Evolutionary conservation across 176 grass and related monocot genomes (phyloP).

Genomic region (Bolboschoenus planiculmis): DNA sequence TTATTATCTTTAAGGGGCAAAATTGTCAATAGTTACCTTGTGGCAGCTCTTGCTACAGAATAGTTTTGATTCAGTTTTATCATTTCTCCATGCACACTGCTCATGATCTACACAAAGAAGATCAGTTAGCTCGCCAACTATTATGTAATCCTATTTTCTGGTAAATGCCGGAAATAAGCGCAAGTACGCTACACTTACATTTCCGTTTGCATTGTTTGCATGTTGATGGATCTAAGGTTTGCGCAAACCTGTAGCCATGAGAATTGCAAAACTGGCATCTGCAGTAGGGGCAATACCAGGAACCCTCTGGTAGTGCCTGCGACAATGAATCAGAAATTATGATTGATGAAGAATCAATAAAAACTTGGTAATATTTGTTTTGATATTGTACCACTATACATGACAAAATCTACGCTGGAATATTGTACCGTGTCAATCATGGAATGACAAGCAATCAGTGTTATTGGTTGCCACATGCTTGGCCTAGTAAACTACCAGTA

Average conservation of each 20-base stretch:
- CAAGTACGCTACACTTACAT: constrained; percentile 29
- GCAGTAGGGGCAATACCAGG: constrained; percentile 73
- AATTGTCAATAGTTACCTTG: constrained; percentile 41
- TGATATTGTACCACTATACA: neutral
- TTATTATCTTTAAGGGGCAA: neutral
- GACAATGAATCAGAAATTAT: neutral
- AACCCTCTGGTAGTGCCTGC: constrained; percentile 47
- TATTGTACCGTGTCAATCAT: neutral
- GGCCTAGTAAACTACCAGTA: neutral
- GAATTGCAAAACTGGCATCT: constrained; percentile 54
- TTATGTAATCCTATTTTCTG: neutral
- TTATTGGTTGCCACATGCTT: neutral
- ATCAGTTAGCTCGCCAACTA: neutral
- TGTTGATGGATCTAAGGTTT: constrained; percentile 21
- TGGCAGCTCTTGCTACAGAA: constrained; percentile 66
- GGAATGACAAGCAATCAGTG: neutral
- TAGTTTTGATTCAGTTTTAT: neutral
- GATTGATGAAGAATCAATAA: neutral
- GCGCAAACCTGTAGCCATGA: neutral
- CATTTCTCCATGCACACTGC: constrained; percentile 37
- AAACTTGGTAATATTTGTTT: neutral
- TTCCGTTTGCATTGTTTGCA: constrained; percentile 57
- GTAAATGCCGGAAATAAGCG: neutral
- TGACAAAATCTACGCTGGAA: neutral
- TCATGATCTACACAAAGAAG: constrained; percentile 49